Evolutionary conservation across 148 eudicot species (phyloP), one percentile per base, ranked within the genome.

Genomic region (Drosera capensis): DNA sequence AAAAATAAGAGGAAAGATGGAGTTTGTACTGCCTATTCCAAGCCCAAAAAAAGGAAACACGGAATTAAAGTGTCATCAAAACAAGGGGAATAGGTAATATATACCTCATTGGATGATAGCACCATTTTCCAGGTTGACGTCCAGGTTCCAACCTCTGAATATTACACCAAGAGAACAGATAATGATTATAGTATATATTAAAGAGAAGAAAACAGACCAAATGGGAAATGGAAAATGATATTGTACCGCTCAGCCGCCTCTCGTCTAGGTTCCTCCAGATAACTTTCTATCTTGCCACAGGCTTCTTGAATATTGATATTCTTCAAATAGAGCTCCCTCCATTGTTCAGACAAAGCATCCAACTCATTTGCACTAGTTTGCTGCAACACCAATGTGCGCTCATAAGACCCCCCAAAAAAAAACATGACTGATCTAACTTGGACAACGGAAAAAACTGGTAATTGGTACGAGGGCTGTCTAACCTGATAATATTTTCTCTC

Each of bases 401-500:
- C n/a, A n/a, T n/a, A 61, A 52, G 48, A 76, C 52, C 40, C 21
- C 45, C 25, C 31, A 21, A 8, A 19, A 17, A 34, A 25, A 28
- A 19, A 14, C 35, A 34, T 15, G 11, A 53, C 11, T 34, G n/a
- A 34, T 34, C n/a, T 11, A n/a, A n/a, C n/a, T n/a, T n/a, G n/a
- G n/a, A n/a, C n/a, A n/a, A n/a, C 19, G 48, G 19, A 22, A 4
- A 29, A 40, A 22, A 16, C 40, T 47, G 25, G 29, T 7, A 23
- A 23, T 34, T n/a, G 47, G 24, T 20, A 46, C 1, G 18, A 34
- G 38, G n/a, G 1, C 36, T 38, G 3, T 26, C 35, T 58, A 25
- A 80, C 97, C 87, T 88, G 94, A 59, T 88, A 87, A 60, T 75
- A 78, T 58, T 88, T 88, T 57, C 97, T 80, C 68, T 83, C 94